Conservation (phyloP, 129 eudicot species). For the Heracleum sosnowskyi region DNA sequence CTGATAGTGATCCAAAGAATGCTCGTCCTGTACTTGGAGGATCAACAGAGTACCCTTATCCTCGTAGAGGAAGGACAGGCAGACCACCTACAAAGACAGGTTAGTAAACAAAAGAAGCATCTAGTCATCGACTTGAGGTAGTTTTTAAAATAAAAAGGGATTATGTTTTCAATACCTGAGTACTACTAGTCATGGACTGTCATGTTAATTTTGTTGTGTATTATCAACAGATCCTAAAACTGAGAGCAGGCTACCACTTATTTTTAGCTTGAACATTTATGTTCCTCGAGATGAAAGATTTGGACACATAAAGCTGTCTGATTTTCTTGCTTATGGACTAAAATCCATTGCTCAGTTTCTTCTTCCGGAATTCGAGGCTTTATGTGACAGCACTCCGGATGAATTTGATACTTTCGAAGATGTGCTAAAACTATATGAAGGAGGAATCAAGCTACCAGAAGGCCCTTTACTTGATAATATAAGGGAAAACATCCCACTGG, state of each 20-base stretch:
- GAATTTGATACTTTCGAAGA: constrained; percentile 27
- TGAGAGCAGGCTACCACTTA: constrained; percentile 42
- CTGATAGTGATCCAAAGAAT: constrained; percentile 42
- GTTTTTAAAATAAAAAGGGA: too few species aligned
- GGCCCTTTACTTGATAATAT: constrained; percentile 13
- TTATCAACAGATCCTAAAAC: constrained; percentile 29
- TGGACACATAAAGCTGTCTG: constrained; percentile 30
- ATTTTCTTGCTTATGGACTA: constrained; percentile 38
- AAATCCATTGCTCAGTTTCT: constrained; percentile 36
- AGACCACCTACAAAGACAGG: constrained; percentile 53
- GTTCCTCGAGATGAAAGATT: constrained; percentile 55
- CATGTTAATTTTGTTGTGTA: constrained; percentile 1
- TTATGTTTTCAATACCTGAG: background rate
- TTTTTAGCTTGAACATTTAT: constrained; percentile 34
- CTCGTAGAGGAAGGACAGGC: constrained; percentile 86
- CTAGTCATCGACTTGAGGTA: too few species aligned
- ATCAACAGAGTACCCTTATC: constrained; percentile 58
- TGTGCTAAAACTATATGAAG: constrained; percentile 11
- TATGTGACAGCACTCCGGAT: constrained; percentile 32
- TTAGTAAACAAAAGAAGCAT: background rate
- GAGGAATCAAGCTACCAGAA: constrained; percentile 9
- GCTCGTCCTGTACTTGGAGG: constrained; percentile 82
- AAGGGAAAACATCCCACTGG: constrained; percentile 1
- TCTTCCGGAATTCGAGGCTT: constrained; percentile 31
- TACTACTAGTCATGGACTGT: background rate